Conservation (phyloP, 2,329 filamentous ascomycete species). For the Fusarium sp. region DNA sequence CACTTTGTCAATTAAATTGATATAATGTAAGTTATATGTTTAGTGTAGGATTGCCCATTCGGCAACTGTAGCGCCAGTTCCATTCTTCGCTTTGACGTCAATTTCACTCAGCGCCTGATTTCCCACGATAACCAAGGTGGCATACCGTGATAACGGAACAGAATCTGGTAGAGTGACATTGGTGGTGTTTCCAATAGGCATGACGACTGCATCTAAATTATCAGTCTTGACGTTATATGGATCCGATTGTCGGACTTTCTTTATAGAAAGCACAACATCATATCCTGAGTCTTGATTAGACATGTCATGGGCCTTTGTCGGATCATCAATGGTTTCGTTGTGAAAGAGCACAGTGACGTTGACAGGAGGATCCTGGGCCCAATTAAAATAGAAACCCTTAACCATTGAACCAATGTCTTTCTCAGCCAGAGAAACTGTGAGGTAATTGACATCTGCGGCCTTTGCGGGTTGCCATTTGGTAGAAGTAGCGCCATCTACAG, state of each 20-base stretch:
- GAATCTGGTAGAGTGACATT: neutral
- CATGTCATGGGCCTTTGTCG: fast-evolving
- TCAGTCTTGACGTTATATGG: neutral
- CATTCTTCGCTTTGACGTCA: neutral
- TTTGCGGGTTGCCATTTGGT: slow-evolving; percentile 11
- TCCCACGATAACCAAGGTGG: neutral
- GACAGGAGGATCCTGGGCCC: neutral
- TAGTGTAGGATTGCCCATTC: neutral
- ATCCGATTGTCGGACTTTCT: neutral
- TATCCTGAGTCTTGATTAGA: fast-evolving
- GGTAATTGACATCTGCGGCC: neutral
- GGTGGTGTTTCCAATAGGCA: neutral
- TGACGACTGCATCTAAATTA: neutral
- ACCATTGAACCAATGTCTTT: neutral
- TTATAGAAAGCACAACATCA: neutral
- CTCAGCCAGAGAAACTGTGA: neutral
- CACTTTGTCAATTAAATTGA: too few relatives aligned
- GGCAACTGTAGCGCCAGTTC: neutral
- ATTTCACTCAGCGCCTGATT: neutral
- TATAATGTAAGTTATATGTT: neutral
- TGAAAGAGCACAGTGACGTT: neutral
- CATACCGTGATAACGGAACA: neutral
- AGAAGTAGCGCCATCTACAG: neutral
- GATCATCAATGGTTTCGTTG: neutral
- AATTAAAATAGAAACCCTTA: neutral